Conservation (phyloP, 1,284 basidiomycete genomes). For the Lignosus rhinocerotis region DNA sequence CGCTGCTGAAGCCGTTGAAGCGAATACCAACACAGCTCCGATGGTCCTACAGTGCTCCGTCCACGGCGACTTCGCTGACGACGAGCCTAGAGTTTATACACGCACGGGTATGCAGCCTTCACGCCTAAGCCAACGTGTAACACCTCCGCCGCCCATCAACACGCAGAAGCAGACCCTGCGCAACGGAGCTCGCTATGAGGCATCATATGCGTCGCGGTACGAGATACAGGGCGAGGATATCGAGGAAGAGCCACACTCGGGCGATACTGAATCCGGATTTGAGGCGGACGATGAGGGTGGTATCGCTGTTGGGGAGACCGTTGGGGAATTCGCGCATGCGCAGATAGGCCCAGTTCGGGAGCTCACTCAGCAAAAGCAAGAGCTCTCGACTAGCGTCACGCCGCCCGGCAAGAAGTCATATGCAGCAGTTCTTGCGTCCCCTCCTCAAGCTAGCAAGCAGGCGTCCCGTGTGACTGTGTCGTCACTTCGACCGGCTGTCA, state of each 20-base stretch:
- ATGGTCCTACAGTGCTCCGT: neutral
- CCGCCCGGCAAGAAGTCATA: constrained; percentile 7
- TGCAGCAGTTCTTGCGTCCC: constrained; percentile 6
- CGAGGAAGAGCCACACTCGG: constrained; percentile 1
- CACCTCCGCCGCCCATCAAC: constrained; percentile 14
- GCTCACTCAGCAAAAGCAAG: neutral
- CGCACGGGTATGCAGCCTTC: neutral
- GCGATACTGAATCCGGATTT: constrained; percentile 9
- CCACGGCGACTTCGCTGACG: neutral
- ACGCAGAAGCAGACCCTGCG: constrained; percentile 6
- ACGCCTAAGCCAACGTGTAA: constrained; percentile 18
- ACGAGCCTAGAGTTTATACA: neutral
- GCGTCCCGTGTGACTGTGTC: neutral
- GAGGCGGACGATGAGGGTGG: constrained; percentile 18
- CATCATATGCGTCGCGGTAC: neutral
- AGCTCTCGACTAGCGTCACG: neutral
- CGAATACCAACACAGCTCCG: neutral
- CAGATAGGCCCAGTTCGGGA: neutral
- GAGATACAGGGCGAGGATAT: constrained; percentile 11
- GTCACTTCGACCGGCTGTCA: neutral
- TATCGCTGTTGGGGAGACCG: neutral
- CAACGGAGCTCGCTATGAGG: neutral
- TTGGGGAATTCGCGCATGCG: too few species aligned
- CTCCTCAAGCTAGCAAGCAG: neutral
- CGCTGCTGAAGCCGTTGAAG: neutral